These are phyloP conservation scores for Acanthamoeba quina DNA, from an alignment of 208 protist species.

Conservation along the genomic window DNA sequence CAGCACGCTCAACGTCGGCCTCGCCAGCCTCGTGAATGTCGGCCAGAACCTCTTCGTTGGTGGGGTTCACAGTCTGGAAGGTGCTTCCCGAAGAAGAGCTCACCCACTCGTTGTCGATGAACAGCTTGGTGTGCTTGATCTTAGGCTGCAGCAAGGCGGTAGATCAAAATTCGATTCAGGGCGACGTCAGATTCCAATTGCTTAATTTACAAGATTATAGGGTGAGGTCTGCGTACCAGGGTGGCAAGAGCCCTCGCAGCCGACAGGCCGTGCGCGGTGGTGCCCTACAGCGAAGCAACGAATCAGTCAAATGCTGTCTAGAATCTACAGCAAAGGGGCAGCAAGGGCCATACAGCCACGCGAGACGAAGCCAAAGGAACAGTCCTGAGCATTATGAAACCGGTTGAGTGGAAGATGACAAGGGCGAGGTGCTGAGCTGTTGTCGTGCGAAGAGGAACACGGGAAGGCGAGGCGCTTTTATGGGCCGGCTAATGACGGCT, in stretches of 20 bases:
- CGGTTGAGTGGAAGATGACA: not conserved
- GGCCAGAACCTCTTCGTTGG: constrained; percentile 90
- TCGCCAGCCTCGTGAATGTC: constrained; percentile 90
- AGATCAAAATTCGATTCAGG: not conserved
- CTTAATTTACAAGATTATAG: not conserved
- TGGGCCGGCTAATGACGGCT: not conserved
- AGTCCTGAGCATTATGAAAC: not conserved
- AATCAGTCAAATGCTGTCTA: not conserved
- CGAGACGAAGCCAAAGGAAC: constrained; percentile 31
- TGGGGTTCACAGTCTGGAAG: constrained; percentile 91
- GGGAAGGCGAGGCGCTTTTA: not conserved
- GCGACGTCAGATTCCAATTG: not conserved
- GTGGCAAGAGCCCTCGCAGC: constrained; percentile 42
- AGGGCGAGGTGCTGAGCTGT: too few relatives aligned
- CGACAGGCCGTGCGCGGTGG: not conserved
- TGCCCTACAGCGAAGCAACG: not conserved
- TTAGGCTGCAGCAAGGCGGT: not conserved
- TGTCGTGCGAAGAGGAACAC: not conserved
- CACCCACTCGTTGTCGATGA: constrained; percentile 94
- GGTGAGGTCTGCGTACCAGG: not conserved
- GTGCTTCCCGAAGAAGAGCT: constrained; percentile 88
- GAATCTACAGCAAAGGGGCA: not conserved
- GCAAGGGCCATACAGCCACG: not conserved
- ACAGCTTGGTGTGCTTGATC: constrained; percentile 87
- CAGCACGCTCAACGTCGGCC: constrained; percentile 89